Percentiles rank a stretch among this genome's conserved stretches.
Conservation (phyloP, 306 rosid species). For the Cucumis melo region DNA sequence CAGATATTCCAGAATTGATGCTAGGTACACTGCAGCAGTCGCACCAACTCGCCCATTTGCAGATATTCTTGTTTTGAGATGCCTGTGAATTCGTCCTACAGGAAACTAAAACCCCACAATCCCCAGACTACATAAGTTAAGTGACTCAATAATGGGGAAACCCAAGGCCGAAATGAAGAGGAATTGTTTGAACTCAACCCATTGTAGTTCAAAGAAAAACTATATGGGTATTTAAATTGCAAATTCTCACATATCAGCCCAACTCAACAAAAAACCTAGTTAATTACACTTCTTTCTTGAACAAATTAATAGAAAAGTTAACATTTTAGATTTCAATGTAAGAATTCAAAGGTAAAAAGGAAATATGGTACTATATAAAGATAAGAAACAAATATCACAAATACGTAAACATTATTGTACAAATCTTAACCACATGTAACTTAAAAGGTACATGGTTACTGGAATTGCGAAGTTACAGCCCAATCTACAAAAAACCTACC, state of each 20-base stretch:
- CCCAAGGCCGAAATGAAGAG: neutral
- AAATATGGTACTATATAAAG: neutral
- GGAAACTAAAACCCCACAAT: conserved; percentile 46
- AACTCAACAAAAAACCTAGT: neutral
- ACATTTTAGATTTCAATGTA: neutral
- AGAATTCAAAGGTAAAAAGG: neutral
- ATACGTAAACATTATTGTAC: neutral
- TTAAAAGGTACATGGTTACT: neutral
- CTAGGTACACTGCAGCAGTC: conserved; percentile 88
- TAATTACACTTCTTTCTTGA: neutral
- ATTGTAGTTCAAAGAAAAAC: neutral
- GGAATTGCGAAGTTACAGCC: neutral
- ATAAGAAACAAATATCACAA: neutral
- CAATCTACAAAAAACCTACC: neutral
- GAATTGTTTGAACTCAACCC: neutral
- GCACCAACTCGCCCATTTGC: conserved; percentile 96
- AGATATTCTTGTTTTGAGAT: conserved; percentile 58
- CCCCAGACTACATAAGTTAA: neutral
- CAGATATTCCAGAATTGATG: conserved; percentile 87
- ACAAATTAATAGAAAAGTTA: neutral
- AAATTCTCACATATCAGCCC: neutral
- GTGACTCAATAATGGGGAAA: neutral
- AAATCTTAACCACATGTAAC: neutral
- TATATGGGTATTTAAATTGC: neutral
- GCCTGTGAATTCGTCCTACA: conserved; percentile 91